These are phyloP conservation scores for Xerocomellus intermedius DNA, from an alignment of 768 basidiomycete species.

Conservation along the genomic window DNA sequence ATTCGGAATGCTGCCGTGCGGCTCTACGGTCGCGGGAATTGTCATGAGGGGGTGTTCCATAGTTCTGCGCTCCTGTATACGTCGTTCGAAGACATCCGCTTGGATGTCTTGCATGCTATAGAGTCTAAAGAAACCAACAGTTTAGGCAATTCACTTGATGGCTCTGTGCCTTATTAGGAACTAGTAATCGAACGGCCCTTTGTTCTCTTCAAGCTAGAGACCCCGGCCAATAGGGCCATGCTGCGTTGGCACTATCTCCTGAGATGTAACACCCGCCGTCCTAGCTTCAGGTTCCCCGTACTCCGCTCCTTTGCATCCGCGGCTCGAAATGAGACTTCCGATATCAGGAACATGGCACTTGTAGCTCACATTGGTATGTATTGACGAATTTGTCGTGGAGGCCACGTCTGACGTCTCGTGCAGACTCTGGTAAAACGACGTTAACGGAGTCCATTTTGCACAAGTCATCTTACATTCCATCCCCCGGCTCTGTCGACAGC, in stretches of 20 bases:
- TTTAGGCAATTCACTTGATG: too few relatives aligned
- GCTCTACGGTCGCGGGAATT: slow-evolving; percentile 41
- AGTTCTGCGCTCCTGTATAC: slow-evolving; percentile 41
- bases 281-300: not conserved
- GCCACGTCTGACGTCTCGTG: slow-evolving; percentile 8
- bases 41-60: slow-evolving; percentile 50
- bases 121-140: too few relatives aligned
- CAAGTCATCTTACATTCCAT: slow-evolving; percentile 67
- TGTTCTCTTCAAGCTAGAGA: not conserved
- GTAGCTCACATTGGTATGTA: slow-evolving; percentile 83
- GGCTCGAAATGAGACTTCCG: slow-evolving; percentile 33
- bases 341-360: slow-evolving; percentile 75
- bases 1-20: slow-evolving; percentile 72
- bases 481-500: slow-evolving; percentile 81
- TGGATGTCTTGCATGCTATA: slow-evolving; percentile 26
- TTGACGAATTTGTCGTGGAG: not conserved
- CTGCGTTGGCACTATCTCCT: slow-evolving; percentile 8
- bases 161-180: slow-evolving; percentile 19
- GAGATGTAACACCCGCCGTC: slow-evolving; percentile 11
- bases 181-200: not conserved
- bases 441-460: slow-evolving; percentile 84
- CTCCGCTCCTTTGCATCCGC: slow-evolving; percentile 25
- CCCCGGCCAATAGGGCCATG: slow-evolving; percentile 16
- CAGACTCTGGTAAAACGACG: slow-evolving; percentile 90
- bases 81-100: slow-evolving; percentile 40